phyloP scores from a whole-genome alignment of 78 protist species.

The Protostelium mycophagum region DNA sequence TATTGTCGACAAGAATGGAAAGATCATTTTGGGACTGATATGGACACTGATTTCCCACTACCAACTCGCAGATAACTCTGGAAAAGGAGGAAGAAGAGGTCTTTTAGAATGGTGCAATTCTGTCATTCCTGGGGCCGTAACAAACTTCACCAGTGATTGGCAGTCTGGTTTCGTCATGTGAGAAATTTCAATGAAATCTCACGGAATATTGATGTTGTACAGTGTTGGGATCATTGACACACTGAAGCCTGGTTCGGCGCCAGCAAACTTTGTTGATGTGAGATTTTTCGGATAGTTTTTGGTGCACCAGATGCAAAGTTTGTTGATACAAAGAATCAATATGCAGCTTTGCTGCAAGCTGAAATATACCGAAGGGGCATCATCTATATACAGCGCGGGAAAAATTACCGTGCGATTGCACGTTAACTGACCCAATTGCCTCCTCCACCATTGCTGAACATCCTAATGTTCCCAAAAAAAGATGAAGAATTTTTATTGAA shows the following conservation, averaged over 20 bases:
- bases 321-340: too few relatives aligned
- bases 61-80: not conserved
- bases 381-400: too few relatives aligned
- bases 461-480: too few relatives aligned
- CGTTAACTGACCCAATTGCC: too few relatives aligned
- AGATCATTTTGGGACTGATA: not conserved
- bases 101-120: not conserved
- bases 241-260: not conserved
- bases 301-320: too few relatives aligned
- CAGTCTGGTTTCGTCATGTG: not conserved
- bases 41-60: not conserved
- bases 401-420: too few relatives aligned
- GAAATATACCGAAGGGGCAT: too few relatives aligned
- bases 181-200: not conserved
- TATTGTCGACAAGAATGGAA: not conserved
- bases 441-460: too few relatives aligned
- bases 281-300: not conserved
- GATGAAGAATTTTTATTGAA: not conserved
- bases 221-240: not conserved
- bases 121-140: not conserved
- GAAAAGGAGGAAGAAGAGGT: not conserved
- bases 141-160: not conserved
- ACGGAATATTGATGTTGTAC: not conserved
- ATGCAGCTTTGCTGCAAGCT: too few relatives aligned
- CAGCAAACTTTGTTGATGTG: not conserved